Evolutionary conservation across 2,329 filamentous ascomycete genomes (phyloP), one percentile per base, ranked within the genome.

Genomic region (Penicillium sp.): DNA sequence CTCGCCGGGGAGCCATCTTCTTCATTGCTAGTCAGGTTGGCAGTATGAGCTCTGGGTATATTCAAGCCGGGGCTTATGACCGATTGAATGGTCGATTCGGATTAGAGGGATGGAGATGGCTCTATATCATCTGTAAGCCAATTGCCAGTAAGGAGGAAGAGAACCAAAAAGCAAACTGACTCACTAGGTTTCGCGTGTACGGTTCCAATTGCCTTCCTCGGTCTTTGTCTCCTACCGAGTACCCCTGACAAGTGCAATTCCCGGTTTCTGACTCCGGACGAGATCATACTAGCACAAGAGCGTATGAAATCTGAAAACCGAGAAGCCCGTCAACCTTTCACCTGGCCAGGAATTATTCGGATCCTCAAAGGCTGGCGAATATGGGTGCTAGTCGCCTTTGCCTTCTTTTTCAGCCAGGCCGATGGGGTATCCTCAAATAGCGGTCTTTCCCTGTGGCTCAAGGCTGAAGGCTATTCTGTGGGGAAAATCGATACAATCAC

Each of bases 361-460:
- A 65, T 66, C 16, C 35, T 66, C 3, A 64, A 62, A 42, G 55
- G 61, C 8, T 63, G 61, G 61, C 51, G 59, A 26, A 19, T 63
- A 10, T 63, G 61, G 61, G 53, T 62, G 10, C 50, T 63, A 14
- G 61, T 63, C 19, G 45, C 43, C 0, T 63, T 63, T 48, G 55
- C 64, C 5, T 66, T 65, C 25, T 66, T 66, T 58, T 66, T 65
- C 53, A 65, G 62, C 1, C 64, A 65, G 31, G 64, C 64, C 1
- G 64, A 66, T 14, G 64, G 62, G 1, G 64, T 64, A 31, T 64
- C 58, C 16, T 62, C 62, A 3, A 66, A 66, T 23, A 65, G 62
- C 13, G 62, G 62, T 10, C 54, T 66, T 11, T 50, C 64, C 3
- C 52, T 67, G 29, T 66, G 63, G 63, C 55, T 66, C 6, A 66